Evolutionary conservation across 345 rosid genomes (phyloP), one percentile per base, ranked within the genome.

Genomic region (Aquilaria sinensis): DNA sequence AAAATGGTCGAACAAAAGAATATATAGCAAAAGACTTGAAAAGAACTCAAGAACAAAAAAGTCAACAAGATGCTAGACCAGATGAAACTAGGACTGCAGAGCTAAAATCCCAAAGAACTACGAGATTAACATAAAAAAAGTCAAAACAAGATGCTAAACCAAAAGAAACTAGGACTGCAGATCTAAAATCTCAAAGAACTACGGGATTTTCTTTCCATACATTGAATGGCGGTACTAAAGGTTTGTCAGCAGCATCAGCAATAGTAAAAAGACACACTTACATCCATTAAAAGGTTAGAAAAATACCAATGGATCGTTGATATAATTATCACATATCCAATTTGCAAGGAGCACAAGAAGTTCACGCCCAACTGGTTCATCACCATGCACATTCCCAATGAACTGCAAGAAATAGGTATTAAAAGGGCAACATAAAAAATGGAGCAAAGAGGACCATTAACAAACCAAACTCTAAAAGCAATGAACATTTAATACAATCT

Each of bases 351-450:
- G 76, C 23, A 94, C 1, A 31, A 83, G 77, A 70, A 94, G 85
- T 74, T 94, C 99, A 58, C 96, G 93, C 43, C 97, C 96, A 15
- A 88, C 93, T 66, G 99, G 99, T 73, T 94, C 96, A 69, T 94
- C 95, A 51, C 97, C 97, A 66, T 90, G 97, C 58, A 90, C 96
- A 78, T 94, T 94, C 57, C 99, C 97, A 70, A 94, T 77, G 70
- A 75, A 90, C 99, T 90, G 88, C 64, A 43, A 73, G 50, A 57
- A 41, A 32, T 13, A 53, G 32, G 11, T 13, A 31, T 34, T 50
- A 58, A 4, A 46, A 41, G 58, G 8, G 12, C 11, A 1, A 23
- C 56, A 47, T 43, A 54, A 56, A 47, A 64, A 23, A 47, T 15
- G 11, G 47, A 34, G 16, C 53, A 32, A 47, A 31, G 47, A 7